These are phyloP conservation scores for Torrubiella hemipterigena DNA, from an alignment of 2,329 filamentous ascomycete species.

Conservation along the genomic window DNA sequence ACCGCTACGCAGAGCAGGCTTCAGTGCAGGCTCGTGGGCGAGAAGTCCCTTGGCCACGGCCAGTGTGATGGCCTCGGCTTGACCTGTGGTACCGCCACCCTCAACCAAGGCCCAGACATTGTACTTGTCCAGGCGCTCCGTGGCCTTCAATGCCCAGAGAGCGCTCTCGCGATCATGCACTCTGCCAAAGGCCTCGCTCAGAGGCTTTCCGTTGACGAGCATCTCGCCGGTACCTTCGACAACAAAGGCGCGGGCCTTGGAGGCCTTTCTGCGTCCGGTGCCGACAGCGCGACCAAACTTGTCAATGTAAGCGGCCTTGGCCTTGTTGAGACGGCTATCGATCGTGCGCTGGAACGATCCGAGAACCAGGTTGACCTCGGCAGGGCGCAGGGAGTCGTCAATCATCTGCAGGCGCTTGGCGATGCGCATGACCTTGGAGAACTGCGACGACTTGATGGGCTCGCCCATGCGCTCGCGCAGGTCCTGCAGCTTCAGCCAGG, in stretches of 20 bases:
- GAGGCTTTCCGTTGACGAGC: slow-evolving; percentile 77
- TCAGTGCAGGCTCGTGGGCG: slow-evolving; percentile 85
- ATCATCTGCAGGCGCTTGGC: slow-evolving; percentile 77
- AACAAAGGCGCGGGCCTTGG: slow-evolving; percentile 71
- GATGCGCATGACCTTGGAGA: slow-evolving; percentile 62
- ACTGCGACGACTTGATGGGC: slow-evolving; percentile 63
- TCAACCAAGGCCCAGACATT: slow-evolving; percentile 81
- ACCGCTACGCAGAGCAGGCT: slow-evolving; percentile 81
- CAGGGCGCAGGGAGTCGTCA: slow-evolving; percentile 62
- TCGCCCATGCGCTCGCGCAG: slow-evolving; percentile 64
- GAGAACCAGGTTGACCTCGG: slow-evolving; percentile 54
- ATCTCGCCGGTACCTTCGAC: slow-evolving; percentile 90
- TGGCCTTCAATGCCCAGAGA: slow-evolving; percentile 78
- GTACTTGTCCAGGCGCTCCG: slow-evolving; percentile 83
- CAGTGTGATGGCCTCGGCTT: slow-evolving; percentile 88
- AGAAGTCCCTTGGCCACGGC: slow-evolving; percentile 79
- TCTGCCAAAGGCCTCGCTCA: slow-evolving; percentile 71
- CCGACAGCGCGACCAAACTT: slow-evolving; percentile 66
- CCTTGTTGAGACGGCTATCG: slow-evolving; percentile 54
- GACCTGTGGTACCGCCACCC: slow-evolving; percentile 86
- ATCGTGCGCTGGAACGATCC: slow-evolving; percentile 61
- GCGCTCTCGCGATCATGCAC: slow-evolving; percentile 92
- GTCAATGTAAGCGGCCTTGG: slow-evolving; percentile 58
- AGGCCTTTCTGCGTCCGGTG: slow-evolving; percentile 78
- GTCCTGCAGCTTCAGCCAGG: slow-evolving; percentile 70